These are phyloP conservation scores for Tolypocladium album DNA, from an alignment of 2,329 filamentous ascomycete genomes.

Conservation along the genomic window DNA sequence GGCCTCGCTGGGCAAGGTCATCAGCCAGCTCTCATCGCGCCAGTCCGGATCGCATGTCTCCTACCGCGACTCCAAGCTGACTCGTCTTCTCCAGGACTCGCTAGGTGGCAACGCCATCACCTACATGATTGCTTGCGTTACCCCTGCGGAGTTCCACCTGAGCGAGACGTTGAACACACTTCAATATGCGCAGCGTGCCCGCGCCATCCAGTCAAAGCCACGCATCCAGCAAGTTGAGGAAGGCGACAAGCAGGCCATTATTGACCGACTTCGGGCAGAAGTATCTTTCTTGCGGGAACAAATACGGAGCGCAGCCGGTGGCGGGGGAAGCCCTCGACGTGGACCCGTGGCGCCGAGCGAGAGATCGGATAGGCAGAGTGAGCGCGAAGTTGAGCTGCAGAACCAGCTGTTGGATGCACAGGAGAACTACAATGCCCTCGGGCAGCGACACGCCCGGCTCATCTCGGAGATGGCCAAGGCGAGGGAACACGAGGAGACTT, in stretches of 20 bases:
- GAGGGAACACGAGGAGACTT: slow-evolving; percentile 58
- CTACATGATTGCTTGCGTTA: slow-evolving; percentile 99
- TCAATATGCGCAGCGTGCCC: slow-evolving; percentile 90
- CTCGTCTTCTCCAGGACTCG: slow-evolving; percentile 88
- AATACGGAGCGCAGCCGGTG: slow-evolving; percentile 74
- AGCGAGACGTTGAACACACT: slow-evolving; percentile 97
- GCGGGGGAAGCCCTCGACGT: slow-evolving; percentile 44
- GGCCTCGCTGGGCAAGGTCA: slow-evolving; percentile 92
- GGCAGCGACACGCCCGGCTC: slow-evolving; percentile 86
- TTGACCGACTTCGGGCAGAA: slow-evolving; percentile 88
- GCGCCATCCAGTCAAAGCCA: slow-evolving; percentile 94
- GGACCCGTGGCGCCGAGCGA: slow-evolving; percentile 48
- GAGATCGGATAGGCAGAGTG: slow-evolving; percentile 66
- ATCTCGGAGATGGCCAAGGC: slow-evolving; percentile 89
- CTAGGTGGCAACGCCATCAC: slow-evolving; percentile 95
- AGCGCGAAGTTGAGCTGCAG: slow-evolving; percentile 81
- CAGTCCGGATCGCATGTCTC: slow-evolving; percentile 84
- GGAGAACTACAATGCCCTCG: slow-evolving; percentile 88
- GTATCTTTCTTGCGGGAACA: slow-evolving; percentile 90
- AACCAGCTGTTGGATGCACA: slow-evolving; percentile 88
- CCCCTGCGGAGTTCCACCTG: slow-evolving; percentile 89
- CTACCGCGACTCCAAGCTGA: slow-evolving; percentile 96
- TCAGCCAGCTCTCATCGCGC: slow-evolving; percentile 90
- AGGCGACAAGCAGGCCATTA: slow-evolving; percentile 84
- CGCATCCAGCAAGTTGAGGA: slow-evolving; percentile 92